These are phyloP conservation scores for Bombardia bombarda DNA, from an alignment of 495 filamentous ascomycete genomes.

Conservation along the genomic window DNA sequence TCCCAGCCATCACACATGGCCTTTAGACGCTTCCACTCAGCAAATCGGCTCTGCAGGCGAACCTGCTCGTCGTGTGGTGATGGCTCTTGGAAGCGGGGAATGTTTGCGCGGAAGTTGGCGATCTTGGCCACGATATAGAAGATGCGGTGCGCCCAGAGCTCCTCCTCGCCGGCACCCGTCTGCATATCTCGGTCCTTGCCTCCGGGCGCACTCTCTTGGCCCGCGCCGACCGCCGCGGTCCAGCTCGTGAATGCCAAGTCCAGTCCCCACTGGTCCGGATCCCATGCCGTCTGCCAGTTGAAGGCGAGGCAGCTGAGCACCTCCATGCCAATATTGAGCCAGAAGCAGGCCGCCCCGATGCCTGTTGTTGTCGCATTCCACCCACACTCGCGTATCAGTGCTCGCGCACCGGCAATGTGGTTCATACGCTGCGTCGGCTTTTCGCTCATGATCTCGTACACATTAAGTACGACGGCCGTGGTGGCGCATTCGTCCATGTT, in stretches of 20 bases:
- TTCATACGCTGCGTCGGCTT: constrained; percentile 68
- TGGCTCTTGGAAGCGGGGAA: constrained; percentile 50
- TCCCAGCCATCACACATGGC: constrained; percentile 76
- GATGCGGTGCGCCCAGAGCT: constrained; percentile 86
- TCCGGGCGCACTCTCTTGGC: constrained; percentile 51
- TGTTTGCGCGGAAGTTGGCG: constrained; percentile 67
- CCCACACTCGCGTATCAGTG: constrained; percentile 81
- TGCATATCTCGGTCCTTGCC: constrained; percentile 55
- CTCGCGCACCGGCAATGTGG: constrained; percentile 79
- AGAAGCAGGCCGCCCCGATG: constrained; percentile 86
- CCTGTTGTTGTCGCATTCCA: constrained; percentile 79
- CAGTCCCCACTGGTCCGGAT: constrained; percentile 86
- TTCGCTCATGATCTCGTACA: constrained; percentile 87
- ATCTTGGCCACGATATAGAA: constrained; percentile 88
- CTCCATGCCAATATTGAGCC: constrained; percentile 88
- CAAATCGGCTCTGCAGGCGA: constrained; percentile 53
- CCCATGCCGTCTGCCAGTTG: constrained; percentile 83
- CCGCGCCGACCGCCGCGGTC: constrained; percentile 7
- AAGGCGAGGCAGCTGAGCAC: constrained; percentile 78
- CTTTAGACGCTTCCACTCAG: constrained; percentile 72
- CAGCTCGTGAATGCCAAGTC: constrained; percentile 62
- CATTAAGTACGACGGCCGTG: constrained; percentile 79
- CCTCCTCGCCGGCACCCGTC: constrained; percentile 52
- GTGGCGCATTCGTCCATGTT: constrained; percentile 84
- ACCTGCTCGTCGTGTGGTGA: constrained; percentile 54